phyloP scores from a whole-genome alignment of 331 rosid species.

The Ulmus americana region DNA sequence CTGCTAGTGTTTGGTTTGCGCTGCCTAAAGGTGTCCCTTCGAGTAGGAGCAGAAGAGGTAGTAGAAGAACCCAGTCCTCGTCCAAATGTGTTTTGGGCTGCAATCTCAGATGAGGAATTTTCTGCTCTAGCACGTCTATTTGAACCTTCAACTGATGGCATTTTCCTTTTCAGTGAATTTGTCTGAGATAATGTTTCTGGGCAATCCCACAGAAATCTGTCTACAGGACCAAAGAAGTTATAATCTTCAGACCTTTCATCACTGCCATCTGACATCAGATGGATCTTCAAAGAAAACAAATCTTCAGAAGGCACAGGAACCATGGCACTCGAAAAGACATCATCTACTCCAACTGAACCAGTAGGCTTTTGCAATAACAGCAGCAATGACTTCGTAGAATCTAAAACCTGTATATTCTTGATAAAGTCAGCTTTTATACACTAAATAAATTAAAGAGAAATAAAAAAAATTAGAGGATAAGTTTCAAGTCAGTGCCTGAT shows the following conservation, averaged over 20 bases:
- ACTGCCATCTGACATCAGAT: slow-evolving; percentile 43
- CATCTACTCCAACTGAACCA: slow-evolving; percentile 43
- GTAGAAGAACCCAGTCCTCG: slow-evolving; percentile 55
- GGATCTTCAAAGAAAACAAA: slow-evolving; percentile 41
- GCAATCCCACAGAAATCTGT: slow-evolving; percentile 86
- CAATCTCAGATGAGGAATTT: slow-evolving; percentile 50
- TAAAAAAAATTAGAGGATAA: not conserved
- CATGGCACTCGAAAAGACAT: slow-evolving; percentile 25
- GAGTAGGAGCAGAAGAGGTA: slow-evolving; percentile 75
- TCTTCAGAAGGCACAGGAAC: slow-evolving; percentile 39
- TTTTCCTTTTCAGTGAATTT: slow-evolving; percentile 60
- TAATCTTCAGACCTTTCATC: slow-evolving; percentile 55
- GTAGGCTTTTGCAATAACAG: slow-evolving; percentile 55
- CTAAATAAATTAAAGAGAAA: slow-evolving; percentile 11
- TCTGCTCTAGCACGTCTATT: slow-evolving; percentile 82
- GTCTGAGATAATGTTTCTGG: slow-evolving; percentile 71
- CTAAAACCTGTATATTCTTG: slow-evolving; percentile 52
- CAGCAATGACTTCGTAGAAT: slow-evolving; percentile 51
- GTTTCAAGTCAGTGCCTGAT: slow-evolving; percentile 47
- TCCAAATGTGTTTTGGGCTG: slow-evolving; percentile 56
- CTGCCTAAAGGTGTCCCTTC: slow-evolving; percentile 91
- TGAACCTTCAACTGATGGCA: slow-evolving; percentile 57
- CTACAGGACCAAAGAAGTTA: slow-evolving; percentile 52
- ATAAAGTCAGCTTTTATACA: slow-evolving; percentile 24
- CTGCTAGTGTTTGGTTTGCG: slow-evolving; percentile 99